Conservation (phyloP, 768 basidiomycete genomes). For the Rhodotorula kratochvilovae region DNA sequence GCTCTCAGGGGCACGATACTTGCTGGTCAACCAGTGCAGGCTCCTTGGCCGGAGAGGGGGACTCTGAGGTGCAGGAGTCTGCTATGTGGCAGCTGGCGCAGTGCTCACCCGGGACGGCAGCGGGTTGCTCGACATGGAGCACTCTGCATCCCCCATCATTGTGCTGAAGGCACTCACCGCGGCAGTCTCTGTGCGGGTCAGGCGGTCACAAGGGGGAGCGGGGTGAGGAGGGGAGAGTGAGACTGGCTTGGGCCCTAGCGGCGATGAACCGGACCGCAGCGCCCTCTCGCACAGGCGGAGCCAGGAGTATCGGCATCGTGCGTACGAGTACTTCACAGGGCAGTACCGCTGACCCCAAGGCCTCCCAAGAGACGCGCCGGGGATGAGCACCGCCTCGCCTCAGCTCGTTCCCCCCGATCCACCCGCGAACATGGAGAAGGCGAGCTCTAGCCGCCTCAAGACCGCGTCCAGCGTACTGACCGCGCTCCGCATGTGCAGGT, state of each 20-base stretch:
- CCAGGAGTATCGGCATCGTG: background rate
- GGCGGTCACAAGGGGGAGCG: too few species aligned
- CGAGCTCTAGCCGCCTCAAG: background rate
- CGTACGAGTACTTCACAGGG: background rate
- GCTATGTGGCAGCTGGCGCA: too few species aligned
- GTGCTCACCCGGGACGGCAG: constrained; percentile 78
- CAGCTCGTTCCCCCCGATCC: background rate
- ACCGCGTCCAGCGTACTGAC: background rate
- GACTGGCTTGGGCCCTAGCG: background rate
- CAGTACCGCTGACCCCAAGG: too few species aligned
- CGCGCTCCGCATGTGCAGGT: constrained; percentile 18
- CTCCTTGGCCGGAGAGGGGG: too few species aligned
- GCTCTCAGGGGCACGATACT: too few species aligned
- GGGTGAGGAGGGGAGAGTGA: background rate
- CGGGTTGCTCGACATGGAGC: constrained; percentile 76
- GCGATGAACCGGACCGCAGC: too few species aligned
- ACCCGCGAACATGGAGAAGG: constrained; percentile 27
- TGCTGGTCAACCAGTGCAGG: too few species aligned
- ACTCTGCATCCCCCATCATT: constrained; percentile 66
- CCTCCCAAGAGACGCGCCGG: too few species aligned
- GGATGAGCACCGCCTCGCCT: background rate
- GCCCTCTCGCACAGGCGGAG: background rate
- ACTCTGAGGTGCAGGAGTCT: too few species aligned
- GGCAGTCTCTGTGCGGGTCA: background rate
- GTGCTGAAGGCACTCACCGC: constrained; percentile 42